Percentiles rank a stretch among this genome's conserved stretches.
These are phyloP conservation scores for Pedinophyceae sp. DNA, from an alignment of 139 green algal genomes.

Conservation along the genomic window DNA sequence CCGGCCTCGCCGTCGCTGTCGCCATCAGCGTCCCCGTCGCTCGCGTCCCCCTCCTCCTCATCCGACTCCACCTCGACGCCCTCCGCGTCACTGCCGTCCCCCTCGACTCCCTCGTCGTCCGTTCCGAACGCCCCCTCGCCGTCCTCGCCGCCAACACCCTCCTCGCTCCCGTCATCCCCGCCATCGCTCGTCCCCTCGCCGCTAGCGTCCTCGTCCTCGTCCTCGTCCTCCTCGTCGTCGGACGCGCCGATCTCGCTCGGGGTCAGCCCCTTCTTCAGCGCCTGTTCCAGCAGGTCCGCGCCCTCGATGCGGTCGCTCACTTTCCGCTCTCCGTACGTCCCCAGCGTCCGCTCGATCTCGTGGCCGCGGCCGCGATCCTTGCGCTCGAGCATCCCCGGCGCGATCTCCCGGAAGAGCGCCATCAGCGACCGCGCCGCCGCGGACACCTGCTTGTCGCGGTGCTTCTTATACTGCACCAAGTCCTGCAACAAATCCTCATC, in stretches of 20 bases:
- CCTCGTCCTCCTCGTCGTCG: constrained; percentile 15
- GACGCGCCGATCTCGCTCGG: constrained; percentile 12
- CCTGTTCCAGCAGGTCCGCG: constrained; percentile 66
- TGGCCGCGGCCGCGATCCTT: constrained; percentile 45
- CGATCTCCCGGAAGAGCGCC: constrained; percentile 73
- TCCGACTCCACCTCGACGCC: constrained; percentile 2
- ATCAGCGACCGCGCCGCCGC: constrained; percentile 63
- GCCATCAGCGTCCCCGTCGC: neutral
- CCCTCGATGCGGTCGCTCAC: constrained; percentile 43
- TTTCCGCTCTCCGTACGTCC: constrained; percentile 12
- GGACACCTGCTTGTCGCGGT: constrained; percentile 69
- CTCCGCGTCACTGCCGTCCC: constrained; percentile 12
- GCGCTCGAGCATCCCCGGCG: constrained; percentile 77
- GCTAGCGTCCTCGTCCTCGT: neutral
- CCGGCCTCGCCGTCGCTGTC: constrained; percentile 1
- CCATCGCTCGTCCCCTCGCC: neutral
- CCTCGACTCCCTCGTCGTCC: constrained; percentile 11
- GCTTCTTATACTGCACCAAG: constrained; percentile 60
- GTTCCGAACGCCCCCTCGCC: constrained; percentile 6
- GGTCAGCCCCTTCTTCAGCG: constrained; percentile 15
- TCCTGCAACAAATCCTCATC: constrained; percentile 65
- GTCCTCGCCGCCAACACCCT: neutral
- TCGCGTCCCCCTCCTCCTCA: constrained; percentile 10
- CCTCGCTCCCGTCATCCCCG: neutral
- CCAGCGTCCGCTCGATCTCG: neutral